A percentile compares a stretch with the other conserved stretches of the same genome.
Evolutionary conservation across 352 stramenopile species (phyloP).

Genomic region (Phytophthora fragariaefolia): DNA sequence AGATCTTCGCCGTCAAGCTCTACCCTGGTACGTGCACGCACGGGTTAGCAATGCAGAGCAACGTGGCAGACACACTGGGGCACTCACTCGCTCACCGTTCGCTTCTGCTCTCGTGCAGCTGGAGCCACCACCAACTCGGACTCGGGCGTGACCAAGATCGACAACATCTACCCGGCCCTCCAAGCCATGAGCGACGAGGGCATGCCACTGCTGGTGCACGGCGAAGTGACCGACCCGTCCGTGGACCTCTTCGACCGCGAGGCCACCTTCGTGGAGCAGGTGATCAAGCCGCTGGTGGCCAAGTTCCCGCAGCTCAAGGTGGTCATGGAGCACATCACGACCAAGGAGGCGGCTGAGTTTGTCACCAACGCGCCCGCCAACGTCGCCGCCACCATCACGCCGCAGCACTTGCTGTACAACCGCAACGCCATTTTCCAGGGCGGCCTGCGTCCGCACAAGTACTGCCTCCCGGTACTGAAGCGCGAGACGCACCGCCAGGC

Average conservation of each 20-base stretch:
- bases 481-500: constrained; percentile 92
- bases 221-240: constrained; percentile 93
- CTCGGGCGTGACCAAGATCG: constrained; percentile 96
- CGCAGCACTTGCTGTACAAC: constrained; percentile 99
- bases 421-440: constrained; percentile 95
- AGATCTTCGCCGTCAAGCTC: constrained; percentile 97
- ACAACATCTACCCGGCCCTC: constrained; percentile 93
- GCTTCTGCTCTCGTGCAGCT: constrained; percentile 36
- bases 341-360: constrained; percentile 96
- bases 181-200: constrained; percentile 77
- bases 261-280: constrained; percentile 95
- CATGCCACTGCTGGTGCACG: constrained; percentile 97
- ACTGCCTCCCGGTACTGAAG: constrained; percentile 99
- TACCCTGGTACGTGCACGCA: constrained; percentile 88
- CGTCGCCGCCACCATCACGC: constrained; percentile 98
- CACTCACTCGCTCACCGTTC: constrained; percentile 11
- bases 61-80: no score
- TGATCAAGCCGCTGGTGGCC: constrained; percentile 94
- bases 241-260: constrained; percentile 99
- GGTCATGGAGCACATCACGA: constrained; percentile 99
- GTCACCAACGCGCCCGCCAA: constrained; percentile 89
- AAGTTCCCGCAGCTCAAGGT: constrained; percentile 96
- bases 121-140: constrained; percentile 99
- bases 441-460: constrained; percentile 98
- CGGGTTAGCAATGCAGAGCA: background rate